Conservation (phyloP, 192 early-diverging fungal genomes). For the Rhizophagus prolifer region DNA sequence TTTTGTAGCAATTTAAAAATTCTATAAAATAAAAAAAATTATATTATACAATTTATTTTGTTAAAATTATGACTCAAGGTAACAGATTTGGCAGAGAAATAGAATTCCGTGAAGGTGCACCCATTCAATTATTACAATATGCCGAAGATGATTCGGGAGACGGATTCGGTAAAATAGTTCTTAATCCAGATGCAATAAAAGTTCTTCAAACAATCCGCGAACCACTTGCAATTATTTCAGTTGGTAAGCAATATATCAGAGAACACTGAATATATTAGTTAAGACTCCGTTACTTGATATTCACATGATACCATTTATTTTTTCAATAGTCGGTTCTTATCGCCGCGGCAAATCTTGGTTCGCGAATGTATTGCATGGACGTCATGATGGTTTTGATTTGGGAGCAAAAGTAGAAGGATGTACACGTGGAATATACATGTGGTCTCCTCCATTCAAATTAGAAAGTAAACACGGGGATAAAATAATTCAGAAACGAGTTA, state of each 20-base stretch:
- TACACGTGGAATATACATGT: conserved; percentile 22
- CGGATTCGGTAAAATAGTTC: background rate
- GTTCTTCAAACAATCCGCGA: conserved; percentile 11
- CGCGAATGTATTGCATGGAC: conserved; percentile 14
- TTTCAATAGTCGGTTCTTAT: conserved; percentile 1
- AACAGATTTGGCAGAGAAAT: background rate
- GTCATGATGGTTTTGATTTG: conserved; percentile 17
- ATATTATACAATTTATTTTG: too few relatives aligned
- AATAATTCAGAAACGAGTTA: background rate
- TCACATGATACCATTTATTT: too few relatives aligned
- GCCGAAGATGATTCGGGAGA: background rate
- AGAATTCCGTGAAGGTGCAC: background rate
- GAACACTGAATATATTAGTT: too few relatives aligned
- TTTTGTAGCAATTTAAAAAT: too few relatives aligned
- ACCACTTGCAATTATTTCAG: conserved; percentile 11
- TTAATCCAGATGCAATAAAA: background rate
- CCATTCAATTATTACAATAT: background rate
- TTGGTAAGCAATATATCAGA: background rate
- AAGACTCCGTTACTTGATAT: too few relatives aligned
- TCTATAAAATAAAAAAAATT: too few relatives aligned
- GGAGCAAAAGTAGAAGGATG: conserved; percentile 16
- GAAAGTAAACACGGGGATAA: background rate
- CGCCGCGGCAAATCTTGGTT: conserved; percentile 22
- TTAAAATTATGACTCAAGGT: background rate
- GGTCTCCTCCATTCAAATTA: background rate